Conservation (phyloP, 805 yeast species). For the Candida sphagnicola region DNA sequence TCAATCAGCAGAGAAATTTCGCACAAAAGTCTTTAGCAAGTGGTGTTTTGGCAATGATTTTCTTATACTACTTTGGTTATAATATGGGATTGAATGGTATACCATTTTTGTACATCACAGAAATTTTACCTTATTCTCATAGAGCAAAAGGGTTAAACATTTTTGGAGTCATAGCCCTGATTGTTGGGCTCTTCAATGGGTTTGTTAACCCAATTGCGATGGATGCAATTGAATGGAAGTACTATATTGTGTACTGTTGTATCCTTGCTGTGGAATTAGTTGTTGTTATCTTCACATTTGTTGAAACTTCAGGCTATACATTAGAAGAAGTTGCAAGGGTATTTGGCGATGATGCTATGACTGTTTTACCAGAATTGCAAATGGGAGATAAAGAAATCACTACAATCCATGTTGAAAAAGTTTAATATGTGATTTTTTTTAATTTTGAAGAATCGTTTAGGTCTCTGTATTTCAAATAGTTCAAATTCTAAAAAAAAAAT, state of each 20-base stretch:
- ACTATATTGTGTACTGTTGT: conserved; percentile 32
- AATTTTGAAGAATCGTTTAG: too few relatives aligned
- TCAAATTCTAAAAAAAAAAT: too few relatives aligned
- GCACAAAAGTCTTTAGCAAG: conserved; percentile 36
- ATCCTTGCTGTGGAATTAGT: conserved; percentile 19
- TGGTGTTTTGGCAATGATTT: conserved; percentile 51
- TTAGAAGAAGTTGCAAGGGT: conserved; percentile 32
- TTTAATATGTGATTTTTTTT: too few relatives aligned
- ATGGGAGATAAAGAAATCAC: not conserved
- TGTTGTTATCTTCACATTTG: conserved; percentile 21
- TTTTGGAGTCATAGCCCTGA: conserved; percentile 13
- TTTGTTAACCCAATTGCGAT: conserved; percentile 22
- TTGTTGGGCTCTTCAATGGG: conserved; percentile 14
- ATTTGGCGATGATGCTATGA: conserved; percentile 17
- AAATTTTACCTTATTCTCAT: conserved; percentile 28
- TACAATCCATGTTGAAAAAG: not conserved
- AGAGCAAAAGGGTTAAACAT: conserved; percentile 30
- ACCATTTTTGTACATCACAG: conserved; percentile 27
- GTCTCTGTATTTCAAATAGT: too few relatives aligned
- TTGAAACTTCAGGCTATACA: conserved; percentile 31
- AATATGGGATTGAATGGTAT: conserved; percentile 26
- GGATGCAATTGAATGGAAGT: conserved; percentile 32
- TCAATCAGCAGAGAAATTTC: conserved; percentile 39
- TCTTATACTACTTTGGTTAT: conserved; percentile 31
- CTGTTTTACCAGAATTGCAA: conserved; percentile 1